Conservation (phyloP, 2,329 filamentous ascomycete genomes). For the Beauveria australis region DNA sequence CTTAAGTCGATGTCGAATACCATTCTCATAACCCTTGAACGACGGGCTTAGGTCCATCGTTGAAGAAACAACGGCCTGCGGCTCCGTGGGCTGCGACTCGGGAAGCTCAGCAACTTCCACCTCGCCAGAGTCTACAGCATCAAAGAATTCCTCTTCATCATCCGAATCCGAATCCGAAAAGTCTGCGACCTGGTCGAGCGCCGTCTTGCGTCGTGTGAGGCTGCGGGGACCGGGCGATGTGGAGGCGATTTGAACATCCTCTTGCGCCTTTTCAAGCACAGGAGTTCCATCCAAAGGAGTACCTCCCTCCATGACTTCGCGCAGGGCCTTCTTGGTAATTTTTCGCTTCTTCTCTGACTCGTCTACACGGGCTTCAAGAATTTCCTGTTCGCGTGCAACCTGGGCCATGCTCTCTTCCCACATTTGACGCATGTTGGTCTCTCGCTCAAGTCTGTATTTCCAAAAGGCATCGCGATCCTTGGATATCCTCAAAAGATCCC, state of each 20-base stretch:
- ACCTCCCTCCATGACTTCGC: constrained; percentile 65
- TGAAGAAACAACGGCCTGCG: constrained; percentile 28
- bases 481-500: constrained; percentile 84
- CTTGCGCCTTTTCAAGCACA: constrained; percentile 22
- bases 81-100: constrained; percentile 1
- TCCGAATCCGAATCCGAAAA: constrained; percentile 76
- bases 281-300: constrained; percentile 26
- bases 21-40: constrained; percentile 88
- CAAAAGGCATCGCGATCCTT: constrained; percentile 92
- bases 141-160: constrained; percentile 90
- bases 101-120: constrained; percentile 70
- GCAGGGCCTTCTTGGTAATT: constrained; percentile 79
- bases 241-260: constrained; percentile 22
- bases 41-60: constrained; percentile 62
- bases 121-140: constrained; percentile 88
- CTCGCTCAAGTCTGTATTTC: constrained; percentile 89
- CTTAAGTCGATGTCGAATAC: constrained; percentile 68
- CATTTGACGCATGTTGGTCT: constrained; percentile 84
- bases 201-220: constrained; percentile 51
- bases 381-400: constrained; percentile 89
- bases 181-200: constrained; percentile 62
- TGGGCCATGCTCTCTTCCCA: constrained; percentile 99
- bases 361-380: constrained; percentile 77
- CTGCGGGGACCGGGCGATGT: constrained; percentile 14
- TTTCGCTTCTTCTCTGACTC: constrained; percentile 87